Base-by-base conservation (phyloP, 768 basidiomycete genomes). In the Russula griseocarnosa region DNA sequence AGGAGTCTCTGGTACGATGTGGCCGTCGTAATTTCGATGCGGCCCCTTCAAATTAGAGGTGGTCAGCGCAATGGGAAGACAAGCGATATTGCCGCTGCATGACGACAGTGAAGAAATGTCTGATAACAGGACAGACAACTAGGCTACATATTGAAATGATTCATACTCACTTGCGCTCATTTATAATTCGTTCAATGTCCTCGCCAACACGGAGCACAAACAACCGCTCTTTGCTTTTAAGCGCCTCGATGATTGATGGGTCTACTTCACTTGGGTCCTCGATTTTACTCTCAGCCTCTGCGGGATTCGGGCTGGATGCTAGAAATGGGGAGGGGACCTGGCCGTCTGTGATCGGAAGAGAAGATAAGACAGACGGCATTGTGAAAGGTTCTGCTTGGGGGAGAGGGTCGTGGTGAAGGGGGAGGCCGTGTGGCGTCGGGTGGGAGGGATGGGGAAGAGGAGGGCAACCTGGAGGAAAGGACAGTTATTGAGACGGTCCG, bases 161-260 rank as follows among this genome's bases (percentile, higher is more conserved):
- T 55, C 28, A 63, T 28, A 81, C 86, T 62, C 66, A 88, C 90
- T 82, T 84, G 70, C 81, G 83, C 73, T 92, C 90, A 64, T 76
- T 81, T 70, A 94, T 90, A 72, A 94, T 80, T 56, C 77, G 75
- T 76, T 94, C 92, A 83, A 94, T 90, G 68, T 78, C 80, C 77
- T 94, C 92, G 63, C 90, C 92, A n/a, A 94, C 82, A 79, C 89
- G 92, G 70, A 94, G 78, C 53, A 94, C 90, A 74, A 86, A 94
- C 66, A 94, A 80, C 72, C 92, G 82, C 75, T 94, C 92, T 78
- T 94, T 94, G 81, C 86, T 87, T 75, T 80, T 84, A 67, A 94
- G 87, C 24, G 92, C 92, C 73, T 94, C 91, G 70, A 93, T 71
- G 70, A 94, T 91, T 74, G 88, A 86, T 11, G 83, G 80, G 78